A percentile compares a stretch with the other conserved stretches of the same genome.
Conservation (phyloP, 768 basidiomycete species). For the Dacryopinax primogenitus region DNA sequence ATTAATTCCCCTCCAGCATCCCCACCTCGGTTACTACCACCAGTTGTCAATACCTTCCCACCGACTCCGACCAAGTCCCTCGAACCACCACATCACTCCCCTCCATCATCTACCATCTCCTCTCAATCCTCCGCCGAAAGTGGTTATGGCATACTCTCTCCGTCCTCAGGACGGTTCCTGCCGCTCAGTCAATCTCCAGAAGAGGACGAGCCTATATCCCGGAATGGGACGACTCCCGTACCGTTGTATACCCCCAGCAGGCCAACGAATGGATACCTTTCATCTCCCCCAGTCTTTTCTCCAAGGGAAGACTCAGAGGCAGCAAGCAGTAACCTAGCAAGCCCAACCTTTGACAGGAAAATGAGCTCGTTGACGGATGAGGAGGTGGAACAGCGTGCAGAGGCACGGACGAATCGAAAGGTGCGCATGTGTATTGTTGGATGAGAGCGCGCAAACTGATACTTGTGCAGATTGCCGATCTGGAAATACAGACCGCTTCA, state of each 20-base stretch:
- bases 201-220: neutral
- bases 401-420: constrained; percentile 18
- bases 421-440: constrained; percentile 9
- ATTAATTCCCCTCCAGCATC: neutral
- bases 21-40: neutral
- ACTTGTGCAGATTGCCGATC: constrained; percentile 61
- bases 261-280: neutral
- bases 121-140: neutral
- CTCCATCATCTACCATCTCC: neutral
- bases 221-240: neutral
- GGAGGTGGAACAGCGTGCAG: constrained; percentile 15
- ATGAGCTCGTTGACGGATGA: neutral
- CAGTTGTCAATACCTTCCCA: neutral
- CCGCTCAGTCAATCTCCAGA: neutral
- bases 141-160: neutral
- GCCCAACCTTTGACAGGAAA: neutral
- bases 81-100: neutral
- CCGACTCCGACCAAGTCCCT: neutral
- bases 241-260: neutral
- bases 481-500: constrained; percentile 82
- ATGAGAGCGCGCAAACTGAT: neutral
- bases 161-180: neutral
- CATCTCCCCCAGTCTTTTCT: neutral
- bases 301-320: neutral
- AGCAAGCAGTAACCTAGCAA: neutral